phyloP scores from a whole-genome alignment of 2,329 filamentous ascomycete genomes.

The Diplodia scrobiculata region DNA sequence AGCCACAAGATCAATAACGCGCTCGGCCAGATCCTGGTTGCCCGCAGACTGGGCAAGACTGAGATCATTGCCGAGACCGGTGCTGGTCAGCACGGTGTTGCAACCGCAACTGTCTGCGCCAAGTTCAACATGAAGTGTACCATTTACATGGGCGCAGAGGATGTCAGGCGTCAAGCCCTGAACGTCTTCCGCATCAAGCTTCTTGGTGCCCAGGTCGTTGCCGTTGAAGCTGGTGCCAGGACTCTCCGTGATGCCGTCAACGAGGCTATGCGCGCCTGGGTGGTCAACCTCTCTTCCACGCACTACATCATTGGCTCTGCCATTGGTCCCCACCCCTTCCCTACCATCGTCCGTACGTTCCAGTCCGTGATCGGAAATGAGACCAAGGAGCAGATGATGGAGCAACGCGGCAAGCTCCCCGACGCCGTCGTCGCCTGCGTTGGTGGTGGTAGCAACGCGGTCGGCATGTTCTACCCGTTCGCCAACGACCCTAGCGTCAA shows the following conservation, averaged over 20 bases:
- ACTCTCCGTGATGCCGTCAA: constrained; percentile 72
- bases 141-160: constrained; percentile 97
- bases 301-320: constrained; percentile 99
- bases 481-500: constrained; percentile 80
- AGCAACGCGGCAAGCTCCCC: constrained; percentile 82
- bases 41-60: constrained; percentile 84
- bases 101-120: constrained; percentile 94
- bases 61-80: constrained; percentile 98
- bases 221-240: constrained; percentile 85
- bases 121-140: constrained; percentile 99
- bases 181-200: constrained; percentile 99
- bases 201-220: constrained; percentile 86
- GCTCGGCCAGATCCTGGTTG: constrained; percentile 86
- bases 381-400: constrained; percentile 87
- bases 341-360: constrained; percentile 95
- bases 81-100: constrained; percentile 95
- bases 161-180: constrained; percentile 90
- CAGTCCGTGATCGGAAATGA: constrained; percentile 95
- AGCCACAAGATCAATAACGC: constrained; percentile 99
- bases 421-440: constrained; percentile 97
- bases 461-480: constrained; percentile 98
- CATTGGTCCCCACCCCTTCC: constrained; percentile 97
- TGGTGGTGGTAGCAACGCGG: constrained; percentile 90
- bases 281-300: constrained; percentile 86
- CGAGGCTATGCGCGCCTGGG: constrained; percentile 92